Evolutionary conservation across 2,329 filamentous ascomycete genomes (phyloP), one percentile per base, ranked within the genome.

Genomic region (Aspergillus chevalieri): DNA sequence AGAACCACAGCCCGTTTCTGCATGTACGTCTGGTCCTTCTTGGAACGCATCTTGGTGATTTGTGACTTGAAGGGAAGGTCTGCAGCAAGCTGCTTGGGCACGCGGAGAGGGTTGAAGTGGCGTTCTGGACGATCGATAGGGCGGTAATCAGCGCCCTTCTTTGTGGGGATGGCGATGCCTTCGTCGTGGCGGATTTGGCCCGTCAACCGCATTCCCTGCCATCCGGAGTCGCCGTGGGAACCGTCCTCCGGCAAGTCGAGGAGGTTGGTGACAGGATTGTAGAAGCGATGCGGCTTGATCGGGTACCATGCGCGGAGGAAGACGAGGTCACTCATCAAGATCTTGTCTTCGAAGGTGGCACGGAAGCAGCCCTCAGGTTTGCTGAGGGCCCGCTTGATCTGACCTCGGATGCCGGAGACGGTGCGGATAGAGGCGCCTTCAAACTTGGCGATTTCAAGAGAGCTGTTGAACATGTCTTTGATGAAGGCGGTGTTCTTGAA

Each of bases 401-500:
- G 93, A 53, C 93, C 93, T 39, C 93, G 82, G 53, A 98, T 84
- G 47, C 94, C 94, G 1, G 91, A 96, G 21, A 98, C 94, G 0
- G 94, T 98, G 65, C 91, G 89, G 73, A 98, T 92, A 49, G 88
- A 84, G 8, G 93, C 93, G 50, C 93, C 93, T 74, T 98, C 93
- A 64, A 98, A 98, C 67, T 97, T 98, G 63, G 93, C 92, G 57
- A 98, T 93, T 68, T 98, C 93, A 39, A 98, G 83, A 0, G 89
- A 80, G 0, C 86, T 85, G 65, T 83, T 90, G 78, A 98, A 98
- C 93, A 98, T 98, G 73, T 95, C 89, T 70, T 93, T 94, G 74
- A 98, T 90, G 68, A 98, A 98, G 36, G 93, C 91, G 0, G 93
- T 98, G 75, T 98, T 98, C 73, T 95, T 95, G 82, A 94, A 97